Conservation (phyloP, 2,329 filamentous ascomycete genomes). For the Huntiella abstrusa region DNA sequence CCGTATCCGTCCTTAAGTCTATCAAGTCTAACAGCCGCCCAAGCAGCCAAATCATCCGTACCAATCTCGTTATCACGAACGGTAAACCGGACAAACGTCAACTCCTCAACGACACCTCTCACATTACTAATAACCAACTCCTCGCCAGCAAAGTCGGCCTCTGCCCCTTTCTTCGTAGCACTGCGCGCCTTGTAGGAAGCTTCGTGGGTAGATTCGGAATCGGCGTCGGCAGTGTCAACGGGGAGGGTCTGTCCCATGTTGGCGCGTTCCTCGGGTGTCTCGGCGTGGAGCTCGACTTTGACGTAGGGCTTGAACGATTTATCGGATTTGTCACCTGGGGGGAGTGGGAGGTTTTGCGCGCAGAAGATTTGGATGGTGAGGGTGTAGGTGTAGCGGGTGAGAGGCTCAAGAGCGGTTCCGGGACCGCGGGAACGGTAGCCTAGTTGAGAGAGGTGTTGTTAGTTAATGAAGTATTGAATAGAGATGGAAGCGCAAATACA, state of each 20-base stretch:
- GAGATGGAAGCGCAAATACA: slow-evolving; percentile 2
- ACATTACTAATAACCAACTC: slow-evolving; percentile 36
- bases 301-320: slow-evolving; percentile 59
- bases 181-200: slow-evolving; percentile 40
- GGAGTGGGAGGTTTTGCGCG: slow-evolving; percentile 57
- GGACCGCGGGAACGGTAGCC: slow-evolving; percentile 18
- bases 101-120: slow-evolving; percentile 41
- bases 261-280: slow-evolving; percentile 34
- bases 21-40: slow-evolving; percentile 78
- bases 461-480: background rate
- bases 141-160: slow-evolving; percentile 44
- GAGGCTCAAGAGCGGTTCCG: slow-evolving; percentile 1
- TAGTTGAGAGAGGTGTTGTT: slow-evolving; percentile 7
- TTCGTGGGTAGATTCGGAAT: slow-evolving; percentile 18
- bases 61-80: slow-evolving; percentile 73
- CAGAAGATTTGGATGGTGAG: slow-evolving; percentile 57
- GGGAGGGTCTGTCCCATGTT: slow-evolving; percentile 22
- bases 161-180: slow-evolving; percentile 34
- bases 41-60: slow-evolving; percentile 61
- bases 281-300: slow-evolving; percentile 68
- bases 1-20: slow-evolving; percentile 57
- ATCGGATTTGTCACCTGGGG: slow-evolving; percentile 27
- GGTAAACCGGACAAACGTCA: slow-evolving; percentile 65
- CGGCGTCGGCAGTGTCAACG: slow-evolving; percentile 12
- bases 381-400: slow-evolving; percentile 40